A percentile compares a stretch with the other conserved stretches of the same genome.
Evolutionary conservation across 2,329 filamentous ascomycete species (phyloP).

Genomic region (Balansia obtecta): DNA sequence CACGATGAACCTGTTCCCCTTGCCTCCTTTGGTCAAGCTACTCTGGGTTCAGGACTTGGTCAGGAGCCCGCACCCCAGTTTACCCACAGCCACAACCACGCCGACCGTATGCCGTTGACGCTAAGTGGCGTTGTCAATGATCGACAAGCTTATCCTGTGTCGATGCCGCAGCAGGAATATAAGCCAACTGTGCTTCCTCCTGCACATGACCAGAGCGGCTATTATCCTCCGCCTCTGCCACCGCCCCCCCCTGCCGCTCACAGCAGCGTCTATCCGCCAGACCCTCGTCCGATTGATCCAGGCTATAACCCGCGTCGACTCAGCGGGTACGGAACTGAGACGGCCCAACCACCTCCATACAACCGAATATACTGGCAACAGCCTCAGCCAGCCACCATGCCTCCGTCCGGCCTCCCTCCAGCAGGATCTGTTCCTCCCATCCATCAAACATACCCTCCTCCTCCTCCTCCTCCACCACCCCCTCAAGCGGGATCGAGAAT

Average conservation of each 20-base stretch:
- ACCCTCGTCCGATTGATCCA: slow-evolving; percentile 20
- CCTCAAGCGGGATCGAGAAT: slow-evolving; percentile 17
- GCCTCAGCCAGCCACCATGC: slow-evolving; percentile 8
- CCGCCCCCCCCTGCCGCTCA: slow-evolving; percentile 8
- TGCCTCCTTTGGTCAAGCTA: slow-evolving; percentile 10
- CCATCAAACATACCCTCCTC: slow-evolving; percentile 15
- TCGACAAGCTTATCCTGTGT: slow-evolving; percentile 7
- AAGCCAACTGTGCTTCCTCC: slow-evolving; percentile 11
- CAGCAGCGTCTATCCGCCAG: slow-evolving; percentile 14
- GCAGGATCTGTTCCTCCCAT: slow-evolving; percentile 5
- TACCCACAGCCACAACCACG: slow-evolving; percentile 12
- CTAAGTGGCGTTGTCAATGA: slow-evolving; percentile 13
- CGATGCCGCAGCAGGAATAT: slow-evolving; percentile 1
- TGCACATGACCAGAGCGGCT: slow-evolving; percentile 11
- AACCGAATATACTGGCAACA: slow-evolving; percentile 23
- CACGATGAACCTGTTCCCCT: slow-evolving; percentile 14
- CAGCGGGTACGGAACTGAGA: slow-evolving; percentile 19
- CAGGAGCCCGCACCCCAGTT: slow-evolving; percentile 14
- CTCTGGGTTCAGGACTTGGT: slow-evolving; percentile 14
- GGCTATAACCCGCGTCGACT: slow-evolving; percentile 19
- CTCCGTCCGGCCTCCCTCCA: not conserved
- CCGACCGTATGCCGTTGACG: slow-evolving; percentile 11
- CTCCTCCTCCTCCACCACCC: slow-evolving; percentile 14
- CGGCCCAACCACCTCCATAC: slow-evolving; percentile 11
- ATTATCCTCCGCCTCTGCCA: slow-evolving; percentile 15